phyloP scores from a whole-genome alignment of 768 basidiomycete species.

The Termitomyces sp. region DNA sequence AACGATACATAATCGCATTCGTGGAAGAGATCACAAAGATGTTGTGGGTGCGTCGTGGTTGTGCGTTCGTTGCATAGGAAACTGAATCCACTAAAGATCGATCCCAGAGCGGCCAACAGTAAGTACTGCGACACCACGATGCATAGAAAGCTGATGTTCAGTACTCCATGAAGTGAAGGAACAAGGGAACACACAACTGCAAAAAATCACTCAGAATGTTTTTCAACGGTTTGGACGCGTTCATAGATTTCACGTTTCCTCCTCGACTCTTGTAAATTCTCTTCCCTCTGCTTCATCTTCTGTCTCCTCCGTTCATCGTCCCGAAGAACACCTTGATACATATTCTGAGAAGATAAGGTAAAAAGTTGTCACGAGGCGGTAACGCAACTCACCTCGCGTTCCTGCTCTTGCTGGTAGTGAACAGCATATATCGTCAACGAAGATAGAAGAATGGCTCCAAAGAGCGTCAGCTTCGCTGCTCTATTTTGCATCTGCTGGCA shows the following conservation, averaged over 20 bases:
- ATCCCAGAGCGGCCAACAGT: too few species aligned
- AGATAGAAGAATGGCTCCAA: constrained; percentile 55
- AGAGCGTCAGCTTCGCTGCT: constrained; percentile 71
- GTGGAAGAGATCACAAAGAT: background rate
- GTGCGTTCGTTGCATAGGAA: background rate
- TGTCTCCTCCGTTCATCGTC: constrained; percentile 79
- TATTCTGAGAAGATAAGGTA: constrained; percentile 44
- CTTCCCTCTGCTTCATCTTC: constrained; percentile 65
- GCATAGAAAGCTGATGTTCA: background rate
- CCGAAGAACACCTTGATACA: constrained; percentile 86
- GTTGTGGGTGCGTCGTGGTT: background rate
- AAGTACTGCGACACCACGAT: background rate
- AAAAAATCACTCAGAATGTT: background rate
- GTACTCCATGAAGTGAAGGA: background rate
- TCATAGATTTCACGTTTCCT: constrained; percentile 66
- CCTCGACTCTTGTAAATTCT: constrained; percentile 54
- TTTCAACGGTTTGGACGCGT: constrained; percentile 33
- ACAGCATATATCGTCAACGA: constrained; percentile 82
- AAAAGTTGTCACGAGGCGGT: background rate
- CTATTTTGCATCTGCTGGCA: constrained; percentile 48
- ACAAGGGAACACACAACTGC: background rate
- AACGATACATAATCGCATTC: background rate
- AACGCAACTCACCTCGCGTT: constrained; percentile 59
- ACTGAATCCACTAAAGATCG: too few species aligned
- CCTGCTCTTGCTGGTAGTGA: constrained; percentile 78